These are phyloP conservation scores for Fraxinus albicans DNA, from an alignment of 305 asterid genomes.

Conservation along the genomic window DNA sequence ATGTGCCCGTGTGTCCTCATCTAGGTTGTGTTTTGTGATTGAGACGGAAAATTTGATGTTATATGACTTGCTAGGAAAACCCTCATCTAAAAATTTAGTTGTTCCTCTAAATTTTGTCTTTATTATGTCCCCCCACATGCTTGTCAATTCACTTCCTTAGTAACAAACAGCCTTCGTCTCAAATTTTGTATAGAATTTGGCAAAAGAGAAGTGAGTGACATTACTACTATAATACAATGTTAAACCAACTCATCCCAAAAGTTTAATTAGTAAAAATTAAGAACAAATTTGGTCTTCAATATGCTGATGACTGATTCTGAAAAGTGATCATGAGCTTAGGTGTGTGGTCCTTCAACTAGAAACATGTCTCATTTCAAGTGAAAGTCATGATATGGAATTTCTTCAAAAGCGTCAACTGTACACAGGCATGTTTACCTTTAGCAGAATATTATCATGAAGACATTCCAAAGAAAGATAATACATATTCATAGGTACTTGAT, in stretches of 20 bases:
- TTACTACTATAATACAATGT: no score
- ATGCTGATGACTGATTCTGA: conserved; percentile 14
- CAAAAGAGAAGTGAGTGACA: background rate
- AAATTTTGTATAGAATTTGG: no score
- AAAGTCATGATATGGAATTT: background rate
- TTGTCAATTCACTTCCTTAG: background rate
- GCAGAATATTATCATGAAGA: background rate
- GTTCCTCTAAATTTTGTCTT: background rate
- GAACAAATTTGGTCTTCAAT: background rate
- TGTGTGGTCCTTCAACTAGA: conserved; percentile 23
- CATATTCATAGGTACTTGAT: background rate
- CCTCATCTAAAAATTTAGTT: background rate
- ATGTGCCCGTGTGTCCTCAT: background rate
- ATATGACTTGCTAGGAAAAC: no score
- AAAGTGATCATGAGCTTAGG: conserved; percentile 12
- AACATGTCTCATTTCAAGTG: conserved; percentile 4
- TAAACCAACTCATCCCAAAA: background rate
- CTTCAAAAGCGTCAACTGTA: background rate
- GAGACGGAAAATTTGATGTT: background rate
- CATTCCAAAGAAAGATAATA: background rate
- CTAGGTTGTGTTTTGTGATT: background rate
- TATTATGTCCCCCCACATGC: background rate
- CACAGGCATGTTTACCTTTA: background rate
- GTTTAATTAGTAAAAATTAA: background rate
- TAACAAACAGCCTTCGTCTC: background rate